phyloP scores from a whole-genome alignment of 441 rosid genomes.

The Euphorbia corollata region DNA sequence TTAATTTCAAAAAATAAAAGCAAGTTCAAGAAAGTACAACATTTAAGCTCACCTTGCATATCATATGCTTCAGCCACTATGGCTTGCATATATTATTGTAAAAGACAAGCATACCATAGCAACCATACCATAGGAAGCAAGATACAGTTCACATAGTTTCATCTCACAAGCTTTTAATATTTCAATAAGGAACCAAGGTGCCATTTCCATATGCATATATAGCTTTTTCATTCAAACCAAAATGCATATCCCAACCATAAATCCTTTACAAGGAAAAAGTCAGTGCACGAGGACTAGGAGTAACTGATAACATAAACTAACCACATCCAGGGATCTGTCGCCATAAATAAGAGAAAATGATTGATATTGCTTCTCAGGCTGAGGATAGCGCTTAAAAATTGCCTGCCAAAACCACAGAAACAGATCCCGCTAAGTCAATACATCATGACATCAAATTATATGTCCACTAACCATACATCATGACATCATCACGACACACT shows the following conservation, averaged over 20 bases:
- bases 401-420: constrained; percentile 33
- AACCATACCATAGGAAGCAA: neutral
- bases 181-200: neutral
- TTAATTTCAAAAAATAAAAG: neutral
- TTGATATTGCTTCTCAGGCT: constrained; percentile 91
- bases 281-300: neutral
- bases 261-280: neutral
- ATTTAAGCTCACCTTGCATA: neutral
- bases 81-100: neutral
- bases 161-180: neutral
- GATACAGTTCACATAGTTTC: neutral
- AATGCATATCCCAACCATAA: neutral
- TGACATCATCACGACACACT: neutral
- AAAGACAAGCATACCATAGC: neutral
- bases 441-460: neutral
- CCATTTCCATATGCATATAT: neutral
- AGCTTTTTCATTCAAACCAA: neutral
- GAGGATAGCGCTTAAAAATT: constrained; percentile 65
- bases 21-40: neutral
- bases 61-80: neutral
- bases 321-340: constrained; percentile 88
- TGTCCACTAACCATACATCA: neutral
- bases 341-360: constrained; percentile 83
- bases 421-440: neutral
- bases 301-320: constrained; percentile 24